A percentile compares a stretch with the other conserved stretches of the same genome.
These are phyloP conservation scores for Cladorrhinum sp. DNA, from an alignment of 2,329 filamentous ascomycete species.

Conservation along the genomic window DNA sequence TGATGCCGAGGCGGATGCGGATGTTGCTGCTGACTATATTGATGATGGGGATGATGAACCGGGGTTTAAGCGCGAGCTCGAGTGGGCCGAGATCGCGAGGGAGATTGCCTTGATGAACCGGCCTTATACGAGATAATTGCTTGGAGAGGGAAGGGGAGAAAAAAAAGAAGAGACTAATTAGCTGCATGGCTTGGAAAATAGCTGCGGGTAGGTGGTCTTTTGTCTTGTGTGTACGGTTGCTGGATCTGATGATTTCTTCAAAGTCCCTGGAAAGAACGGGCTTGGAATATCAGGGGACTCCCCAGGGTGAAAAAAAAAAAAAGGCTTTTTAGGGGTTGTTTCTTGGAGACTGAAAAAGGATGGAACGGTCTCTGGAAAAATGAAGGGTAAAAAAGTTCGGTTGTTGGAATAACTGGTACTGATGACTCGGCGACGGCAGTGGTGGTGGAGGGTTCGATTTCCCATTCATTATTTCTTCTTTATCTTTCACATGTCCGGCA, in stretches of 20 bases:
- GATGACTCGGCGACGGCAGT: not conserved
- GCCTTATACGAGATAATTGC: slow-evolving; percentile 66
- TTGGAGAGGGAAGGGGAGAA: not conserved
- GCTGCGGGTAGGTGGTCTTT: not conserved
- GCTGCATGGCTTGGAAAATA: not conserved
- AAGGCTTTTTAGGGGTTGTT: not conserved
- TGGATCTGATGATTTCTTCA: not conserved
- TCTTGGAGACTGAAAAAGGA: too few relatives aligned
- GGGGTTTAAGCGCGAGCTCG: slow-evolving; percentile 69
- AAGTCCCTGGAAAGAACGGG: not conserved
- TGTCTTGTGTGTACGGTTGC: not conserved
- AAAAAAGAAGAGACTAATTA: not conserved
- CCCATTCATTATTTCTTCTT: too few relatives aligned
- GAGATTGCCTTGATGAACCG: slow-evolving; percentile 96
- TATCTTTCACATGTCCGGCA: too few relatives aligned
- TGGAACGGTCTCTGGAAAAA: too few relatives aligned
- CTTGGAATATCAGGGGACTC: not conserved
- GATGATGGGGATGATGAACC: slow-evolving; percentile 43
- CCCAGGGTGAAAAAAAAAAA: not conserved
- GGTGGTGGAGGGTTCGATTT: not conserved
- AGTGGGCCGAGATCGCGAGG: slow-evolving; percentile 83
- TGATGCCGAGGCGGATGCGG: not conserved
- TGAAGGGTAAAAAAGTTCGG: too few relatives aligned
- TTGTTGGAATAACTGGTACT: too few relatives aligned
- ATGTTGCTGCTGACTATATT: not conserved